Evolutionary conservation across 371 early-diverging fungal species (phyloP).

Genomic region (Basidiobolus meristosporus): DNA sequence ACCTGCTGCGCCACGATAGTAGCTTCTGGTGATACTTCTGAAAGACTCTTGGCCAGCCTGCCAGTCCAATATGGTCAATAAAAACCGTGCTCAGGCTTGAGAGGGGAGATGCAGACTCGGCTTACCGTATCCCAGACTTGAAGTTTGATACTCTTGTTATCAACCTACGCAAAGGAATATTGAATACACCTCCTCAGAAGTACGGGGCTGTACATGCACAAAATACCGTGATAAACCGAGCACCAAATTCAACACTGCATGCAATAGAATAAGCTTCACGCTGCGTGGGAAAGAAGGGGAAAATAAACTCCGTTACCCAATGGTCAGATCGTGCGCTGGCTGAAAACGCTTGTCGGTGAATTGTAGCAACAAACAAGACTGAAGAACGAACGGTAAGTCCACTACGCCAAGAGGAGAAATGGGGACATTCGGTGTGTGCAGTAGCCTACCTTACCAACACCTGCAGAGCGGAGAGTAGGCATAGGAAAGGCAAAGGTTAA

Average conservation of each 20-base stretch:
- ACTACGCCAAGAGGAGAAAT: constrained; percentile 1
- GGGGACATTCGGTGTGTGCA: neutral
- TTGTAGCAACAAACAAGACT: constrained; percentile 65
- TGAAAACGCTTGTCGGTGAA: constrained; percentile 70
- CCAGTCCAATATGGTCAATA: constrained; percentile 7
- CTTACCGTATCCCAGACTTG: constrained; percentile 98
- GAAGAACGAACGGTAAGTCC: constrained; percentile 1
- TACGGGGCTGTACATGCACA: no score
- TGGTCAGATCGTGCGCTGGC: constrained; percentile 70
- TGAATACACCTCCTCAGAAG: neutral
- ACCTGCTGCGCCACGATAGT: constrained; percentile 97
- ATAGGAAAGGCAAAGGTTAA: constrained; percentile 1
- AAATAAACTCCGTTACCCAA: constrained; percentile 27
- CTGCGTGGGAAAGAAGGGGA: neutral
- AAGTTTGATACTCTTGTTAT: constrained; percentile 74
- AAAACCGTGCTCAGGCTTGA: neutral
- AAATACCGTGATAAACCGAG: constrained; percentile 39
- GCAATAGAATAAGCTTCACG: neutral
- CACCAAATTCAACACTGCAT: constrained; percentile 59
- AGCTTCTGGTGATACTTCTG: constrained; percentile 96
- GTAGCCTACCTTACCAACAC: constrained; percentile 44
- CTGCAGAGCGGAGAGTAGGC: constrained; percentile 11
- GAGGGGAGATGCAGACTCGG: constrained; percentile 22
- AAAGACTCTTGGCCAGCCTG: constrained; percentile 99
- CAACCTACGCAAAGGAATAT: constrained; percentile 15